phyloP scores from a whole-genome alignment of 768 basidiomycete genomes.

The Crassisporium funariophilum region DNA sequence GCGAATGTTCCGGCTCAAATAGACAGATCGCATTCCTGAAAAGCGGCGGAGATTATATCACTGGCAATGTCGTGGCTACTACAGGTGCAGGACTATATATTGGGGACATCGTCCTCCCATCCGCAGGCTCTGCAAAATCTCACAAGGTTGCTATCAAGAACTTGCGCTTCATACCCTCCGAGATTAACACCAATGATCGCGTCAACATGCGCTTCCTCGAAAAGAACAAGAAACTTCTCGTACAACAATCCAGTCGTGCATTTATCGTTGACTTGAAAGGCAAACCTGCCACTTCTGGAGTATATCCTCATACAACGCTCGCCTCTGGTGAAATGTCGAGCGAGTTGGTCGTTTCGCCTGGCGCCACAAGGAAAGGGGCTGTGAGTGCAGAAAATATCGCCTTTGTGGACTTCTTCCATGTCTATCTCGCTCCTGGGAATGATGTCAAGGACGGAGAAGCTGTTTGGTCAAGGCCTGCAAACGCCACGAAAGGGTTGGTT shows the following conservation, averaged over 20 bases:
- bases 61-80: constrained; percentile 67
- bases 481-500: constrained; percentile 60
- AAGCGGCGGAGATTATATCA: constrained; percentile 57
- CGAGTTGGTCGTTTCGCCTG: constrained; percentile 52
- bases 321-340: constrained; percentile 58
- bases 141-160: constrained; percentile 45
- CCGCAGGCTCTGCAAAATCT: constrained; percentile 18
- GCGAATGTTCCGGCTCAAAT: constrained; percentile 39
- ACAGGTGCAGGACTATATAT: constrained; percentile 65
- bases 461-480: constrained; percentile 72
- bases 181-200: constrained; percentile 45
- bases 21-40: constrained; percentile 67
- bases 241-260: constrained; percentile 45
- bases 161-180: constrained; percentile 50
- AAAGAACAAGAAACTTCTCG: constrained; percentile 53
- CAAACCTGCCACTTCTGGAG: constrained; percentile 46
- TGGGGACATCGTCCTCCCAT: constrained; percentile 57
- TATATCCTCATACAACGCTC: constrained; percentile 48
- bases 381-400: constrained; percentile 44
- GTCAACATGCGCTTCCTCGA: constrained; percentile 60
- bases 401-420: constrained; percentile 70
- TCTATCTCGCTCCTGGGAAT: constrained; percentile 55
- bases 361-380: constrained; percentile 11
- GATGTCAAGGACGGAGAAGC: constrained; percentile 40
- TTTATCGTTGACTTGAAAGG: constrained; percentile 38